Evolutionary conservation across 768 basidiomycete genomes (phyloP), one percentile per base, ranked within the genome.

Genomic region (Fomitopsis pulvina): DNA sequence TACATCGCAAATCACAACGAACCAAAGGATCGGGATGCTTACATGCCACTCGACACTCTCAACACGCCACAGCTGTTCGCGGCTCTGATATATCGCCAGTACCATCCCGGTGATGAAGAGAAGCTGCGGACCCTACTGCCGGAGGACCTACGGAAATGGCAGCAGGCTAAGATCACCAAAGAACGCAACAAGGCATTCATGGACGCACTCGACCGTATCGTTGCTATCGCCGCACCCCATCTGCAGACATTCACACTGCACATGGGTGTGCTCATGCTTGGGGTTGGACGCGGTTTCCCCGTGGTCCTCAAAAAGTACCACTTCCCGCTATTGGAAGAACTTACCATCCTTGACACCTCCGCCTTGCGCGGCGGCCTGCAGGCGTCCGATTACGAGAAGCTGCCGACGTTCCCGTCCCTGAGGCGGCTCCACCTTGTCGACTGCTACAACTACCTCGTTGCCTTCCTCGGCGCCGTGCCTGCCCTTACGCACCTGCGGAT

Each of bases 301-400:
- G 24, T 45, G 25, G 51, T 55, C 34, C 39, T 26, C 51, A 44
- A 40, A n/a, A 22, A 9, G 4, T 9, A 42, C 25, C 14, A 41
- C 4, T 48, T 57, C 30, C 56, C 56, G 1, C 14, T 12, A 6
- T 47, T 57, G 24, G 29, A 28, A 16, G 56, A 54, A 38, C 56
- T 57, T 28, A 54, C 49, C 24, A 29, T 54, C 11, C 41, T 51
- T 32, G 47, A 45, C 39, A 27, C 42, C 27, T 32, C 9, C n/a
- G 4, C 21, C 3, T 18, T 21, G 20, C 21, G 4, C 16, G 22
- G 26, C 6, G 4, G 9, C 6, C 20, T 10, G 41, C 20, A 4
- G 4, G 21, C 16, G 14, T 22, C 41, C 4, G 18, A 37, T 37
- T 16, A 22, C 4, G 18, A 27, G 20, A 6, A 20, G 4, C 20